Conservation (phyloP, 768 basidiomycete genomes). For the Inosperma sp. region DNA sequence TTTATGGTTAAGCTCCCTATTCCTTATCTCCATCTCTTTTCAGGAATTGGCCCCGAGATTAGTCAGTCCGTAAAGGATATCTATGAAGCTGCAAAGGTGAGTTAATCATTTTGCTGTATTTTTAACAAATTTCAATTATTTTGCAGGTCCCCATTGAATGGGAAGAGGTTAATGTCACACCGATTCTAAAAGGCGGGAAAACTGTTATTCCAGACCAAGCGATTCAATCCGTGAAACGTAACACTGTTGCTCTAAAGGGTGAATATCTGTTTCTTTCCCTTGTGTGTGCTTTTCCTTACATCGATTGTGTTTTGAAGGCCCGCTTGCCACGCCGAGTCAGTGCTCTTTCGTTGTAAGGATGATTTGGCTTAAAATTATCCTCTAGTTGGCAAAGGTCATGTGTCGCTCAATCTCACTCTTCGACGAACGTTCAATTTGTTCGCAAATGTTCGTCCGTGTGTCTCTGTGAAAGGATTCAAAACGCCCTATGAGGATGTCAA, state of each 20-base stretch:
- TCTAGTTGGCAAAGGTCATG: slow-evolving; percentile 96
- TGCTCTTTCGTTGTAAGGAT: slow-evolving; percentile 13
- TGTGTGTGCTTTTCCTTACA: background rate
- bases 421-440: slow-evolving; percentile 97
- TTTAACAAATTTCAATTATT: slow-evolving; percentile 7
- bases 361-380: background rate
- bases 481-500: slow-evolving; percentile 98
- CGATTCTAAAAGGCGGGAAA: slow-evolving; percentile 90
- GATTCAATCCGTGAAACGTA: slow-evolving; percentile 88
- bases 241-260: slow-evolving; percentile 98
- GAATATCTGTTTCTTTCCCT: slow-evolving; percentile 15
- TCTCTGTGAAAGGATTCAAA: slow-evolving; percentile 94
- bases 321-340: slow-evolving; percentile 95
- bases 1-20: background rate
- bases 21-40: slow-evolving; percentile 15
- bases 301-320: slow-evolving; percentile 52
- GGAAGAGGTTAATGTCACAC: slow-evolving; percentile 98
- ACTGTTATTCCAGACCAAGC: slow-evolving; percentile 93
- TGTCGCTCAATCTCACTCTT: slow-evolving; percentile 94
- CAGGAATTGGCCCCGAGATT: slow-evolving; percentile 99
- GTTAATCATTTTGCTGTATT: slow-evolving; percentile 1
- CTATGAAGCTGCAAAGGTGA: slow-evolving; percentile 80
- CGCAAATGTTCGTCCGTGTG: slow-evolving; percentile 96
- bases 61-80: slow-evolving; percentile 94
- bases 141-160: slow-evolving; percentile 92